Conservation (phyloP, 2,329 filamentous ascomycete genomes). For the Fusarium pininemorale region DNA sequence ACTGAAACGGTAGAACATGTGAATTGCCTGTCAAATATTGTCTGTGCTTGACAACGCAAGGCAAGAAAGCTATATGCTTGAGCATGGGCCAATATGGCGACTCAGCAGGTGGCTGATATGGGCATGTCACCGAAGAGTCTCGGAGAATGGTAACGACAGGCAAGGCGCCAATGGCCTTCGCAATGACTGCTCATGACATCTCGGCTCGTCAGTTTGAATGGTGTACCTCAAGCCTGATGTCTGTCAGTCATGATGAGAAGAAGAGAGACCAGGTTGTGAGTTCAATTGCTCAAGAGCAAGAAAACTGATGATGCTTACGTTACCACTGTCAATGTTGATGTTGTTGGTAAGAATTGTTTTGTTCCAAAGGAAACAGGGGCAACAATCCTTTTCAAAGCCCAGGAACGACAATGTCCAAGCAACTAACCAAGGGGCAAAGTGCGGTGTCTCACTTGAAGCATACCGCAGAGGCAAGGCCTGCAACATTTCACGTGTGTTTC, state of each 20-base stretch:
- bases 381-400: constrained; percentile 12
- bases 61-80: neutral
- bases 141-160: neutral
- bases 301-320: constrained; percentile 9
- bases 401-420: constrained; percentile 6
- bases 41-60: neutral
- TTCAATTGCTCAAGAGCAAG: neutral
- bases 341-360: constrained; percentile 20
- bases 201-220: neutral
- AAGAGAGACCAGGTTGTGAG: neutral
- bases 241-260: neutral
- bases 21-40: neutral
- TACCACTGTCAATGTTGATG: constrained; percentile 2
- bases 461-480: neutral
- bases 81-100: neutral
- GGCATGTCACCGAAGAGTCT: neutral
- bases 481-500: neutral
- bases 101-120: neutral
- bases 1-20: neutral
- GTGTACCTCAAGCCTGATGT: neutral
- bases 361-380: constrained; percentile 1
- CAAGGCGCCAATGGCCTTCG: neutral
- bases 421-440: neutral
- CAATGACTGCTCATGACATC: neutral
- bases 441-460: constrained; percentile 14